These are phyloP conservation scores for Pilatotrama ljubarskyi DNA, from an alignment of 768 basidiomycete genomes.

Conservation along the genomic window DNA sequence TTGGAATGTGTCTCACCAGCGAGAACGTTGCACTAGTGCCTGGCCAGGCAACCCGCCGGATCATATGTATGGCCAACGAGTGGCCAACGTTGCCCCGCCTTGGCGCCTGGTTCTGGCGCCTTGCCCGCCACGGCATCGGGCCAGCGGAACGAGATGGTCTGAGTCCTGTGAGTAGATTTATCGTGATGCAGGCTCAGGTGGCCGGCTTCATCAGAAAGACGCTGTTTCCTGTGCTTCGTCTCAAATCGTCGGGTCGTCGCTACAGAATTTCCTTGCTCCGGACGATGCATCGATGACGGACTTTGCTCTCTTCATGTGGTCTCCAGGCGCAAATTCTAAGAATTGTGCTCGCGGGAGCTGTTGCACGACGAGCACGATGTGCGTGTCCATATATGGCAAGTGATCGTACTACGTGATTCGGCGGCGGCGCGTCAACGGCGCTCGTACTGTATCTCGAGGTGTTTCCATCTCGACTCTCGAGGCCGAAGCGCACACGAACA, in stretches of 20 bases:
- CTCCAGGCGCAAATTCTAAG: not conserved
- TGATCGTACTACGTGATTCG: not conserved
- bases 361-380: not conserved
- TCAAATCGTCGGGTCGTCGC: too few species aligned
- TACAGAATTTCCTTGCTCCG: too few species aligned
- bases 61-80: not conserved
- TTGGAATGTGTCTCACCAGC: constrained; percentile 12
- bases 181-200: not conserved
- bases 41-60: constrained; percentile 10
- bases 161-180: not conserved
- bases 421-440: not conserved
- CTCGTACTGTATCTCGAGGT: not conserved
- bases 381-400: not conserved
- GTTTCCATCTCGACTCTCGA: too few species aligned
- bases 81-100: not conserved
- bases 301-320: not conserved
- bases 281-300: too few species aligned
- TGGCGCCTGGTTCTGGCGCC: not conserved
- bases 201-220: not conserved
- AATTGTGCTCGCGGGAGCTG: not conserved
- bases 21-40: constrained; percentile 6
- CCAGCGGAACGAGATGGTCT: constrained; percentile 4
- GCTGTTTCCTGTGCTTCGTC: not conserved
- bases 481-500: too few species aligned
- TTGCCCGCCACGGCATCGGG: not conserved